Percentiles rank a stretch among this genome's conserved stretches.
These are phyloP conservation scores for Bryoglossum gracile DNA, from an alignment of 495 filamentous ascomycete species.

Conservation along the genomic window DNA sequence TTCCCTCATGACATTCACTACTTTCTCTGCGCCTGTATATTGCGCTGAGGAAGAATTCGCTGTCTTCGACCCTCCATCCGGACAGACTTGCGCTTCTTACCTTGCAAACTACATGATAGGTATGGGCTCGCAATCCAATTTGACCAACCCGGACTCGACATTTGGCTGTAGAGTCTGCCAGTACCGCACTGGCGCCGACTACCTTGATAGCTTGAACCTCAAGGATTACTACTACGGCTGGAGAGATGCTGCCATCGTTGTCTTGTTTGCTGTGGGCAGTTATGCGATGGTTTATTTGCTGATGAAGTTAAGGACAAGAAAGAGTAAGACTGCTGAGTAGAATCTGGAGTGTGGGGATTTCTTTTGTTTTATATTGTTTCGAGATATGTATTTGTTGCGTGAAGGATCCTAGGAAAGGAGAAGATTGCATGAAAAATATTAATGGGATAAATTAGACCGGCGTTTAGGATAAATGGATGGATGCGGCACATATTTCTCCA, in stretches of 20 bases:
- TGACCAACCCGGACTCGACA: constrained; percentile 35
- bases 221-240: constrained; percentile 46
- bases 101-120: constrained; percentile 22
- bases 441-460: no score
- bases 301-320: constrained; percentile 41
- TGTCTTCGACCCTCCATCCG: constrained; percentile 42
- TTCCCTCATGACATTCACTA: constrained; percentile 43
- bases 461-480: no score
- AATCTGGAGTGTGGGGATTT: no score
- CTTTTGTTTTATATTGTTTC: no score
- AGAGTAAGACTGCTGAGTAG: constrained; percentile 36
- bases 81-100: constrained; percentile 19
- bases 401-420: no score
- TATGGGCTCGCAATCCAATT: constrained; percentile 25
- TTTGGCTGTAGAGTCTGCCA: constrained; percentile 56
- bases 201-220: constrained; percentile 32
- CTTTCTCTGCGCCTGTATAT: constrained; percentile 46
- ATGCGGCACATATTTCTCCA: no score
- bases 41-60: constrained; percentile 53
- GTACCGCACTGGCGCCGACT: constrained; percentile 49
- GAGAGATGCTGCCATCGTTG: constrained; percentile 48
- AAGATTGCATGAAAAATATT: no score
- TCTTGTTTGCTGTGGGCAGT: constrained; percentile 37
- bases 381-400: no score
- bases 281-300: constrained; percentile 41